Evolutionary conservation across 768 basidiomycete species (phyloP).

Genomic region (Rhodotorula kratochvilovae): DNA sequence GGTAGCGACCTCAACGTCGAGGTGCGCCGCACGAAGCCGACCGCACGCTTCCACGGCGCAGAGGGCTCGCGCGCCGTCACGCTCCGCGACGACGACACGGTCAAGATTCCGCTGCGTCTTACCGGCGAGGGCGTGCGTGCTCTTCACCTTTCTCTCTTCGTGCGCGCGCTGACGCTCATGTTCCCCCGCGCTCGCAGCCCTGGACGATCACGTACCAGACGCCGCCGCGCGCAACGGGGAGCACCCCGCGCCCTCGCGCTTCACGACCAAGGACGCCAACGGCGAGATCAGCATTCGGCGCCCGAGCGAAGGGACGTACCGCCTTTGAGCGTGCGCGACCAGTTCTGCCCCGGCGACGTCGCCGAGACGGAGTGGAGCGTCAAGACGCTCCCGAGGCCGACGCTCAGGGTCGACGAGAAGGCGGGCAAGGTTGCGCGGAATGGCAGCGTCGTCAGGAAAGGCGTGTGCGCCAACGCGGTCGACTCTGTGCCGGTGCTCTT

Average conservation of each 20-base stretch:
- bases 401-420: constrained; percentile 58
- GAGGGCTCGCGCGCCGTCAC: constrained; percentile 57
- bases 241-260: background rate
- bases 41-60: constrained; percentile 60
- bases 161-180: background rate
- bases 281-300: constrained; percentile 19
- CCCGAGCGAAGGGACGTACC: constrained; percentile 42
- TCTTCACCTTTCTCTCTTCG: background rate
- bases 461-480: constrained; percentile 19
- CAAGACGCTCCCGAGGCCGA: constrained; percentile 73
- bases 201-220: constrained; percentile 70
- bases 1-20: constrained; percentile 77
- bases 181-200: constrained; percentile 56
- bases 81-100: constrained; percentile 68
- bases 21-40: constrained; percentile 80
- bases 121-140: constrained; percentile 82
- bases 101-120: constrained; percentile 71
- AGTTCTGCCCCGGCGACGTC: constrained; percentile 76
- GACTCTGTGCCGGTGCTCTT: constrained; percentile 22
- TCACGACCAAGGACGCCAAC: constrained; percentile 22
- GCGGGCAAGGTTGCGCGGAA: constrained; percentile 28
- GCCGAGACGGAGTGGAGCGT: constrained; percentile 62
- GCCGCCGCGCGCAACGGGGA: constrained; percentile 45
- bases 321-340: constrained; percentile 64
- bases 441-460: constrained; percentile 18